These are phyloP conservation scores for Coemansia sp. DNA, from an alignment of 192 early-diverging fungal species.

Conservation along the genomic window DNA sequence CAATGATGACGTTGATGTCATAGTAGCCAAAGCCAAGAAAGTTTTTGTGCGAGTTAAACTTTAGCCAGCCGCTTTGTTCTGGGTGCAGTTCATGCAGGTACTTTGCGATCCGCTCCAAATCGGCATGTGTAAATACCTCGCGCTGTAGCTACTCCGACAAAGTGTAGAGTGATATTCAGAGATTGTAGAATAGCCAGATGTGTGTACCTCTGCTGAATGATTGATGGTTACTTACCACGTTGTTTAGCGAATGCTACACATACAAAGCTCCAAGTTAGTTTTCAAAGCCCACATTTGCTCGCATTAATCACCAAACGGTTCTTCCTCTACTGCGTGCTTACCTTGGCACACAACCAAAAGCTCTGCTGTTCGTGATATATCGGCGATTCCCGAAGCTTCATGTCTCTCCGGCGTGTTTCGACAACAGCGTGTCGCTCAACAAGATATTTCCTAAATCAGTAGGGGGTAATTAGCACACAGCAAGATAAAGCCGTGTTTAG, in stretches of 20 bases:
- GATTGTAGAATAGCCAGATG: neutral
- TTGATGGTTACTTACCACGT: constrained; percentile 42
- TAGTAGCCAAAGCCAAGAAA: constrained; percentile 52
- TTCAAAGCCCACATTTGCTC: neutral
- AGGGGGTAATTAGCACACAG: neutral
- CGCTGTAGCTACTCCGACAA: constrained; percentile 34
- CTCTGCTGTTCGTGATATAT: constrained; percentile 56
- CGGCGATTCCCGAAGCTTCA: constrained; percentile 49
- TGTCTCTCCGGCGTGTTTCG: constrained; percentile 15
- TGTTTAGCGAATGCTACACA: constrained; percentile 55
- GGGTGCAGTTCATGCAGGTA: constrained; percentile 36
- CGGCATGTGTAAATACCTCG: constrained; percentile 37
- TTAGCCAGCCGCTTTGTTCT: constrained; percentile 33
- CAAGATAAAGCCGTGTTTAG: neutral
- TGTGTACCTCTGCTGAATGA: neutral
- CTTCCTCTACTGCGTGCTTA: constrained; percentile 9
- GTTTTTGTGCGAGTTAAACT: constrained; percentile 49
- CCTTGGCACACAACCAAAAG: constrained; percentile 56
- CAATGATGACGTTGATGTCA: constrained; percentile 52
- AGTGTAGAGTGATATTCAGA: neutral
- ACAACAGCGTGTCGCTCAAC: constrained; percentile 23
- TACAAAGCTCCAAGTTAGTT: neutral
- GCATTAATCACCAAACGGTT: too few relatives aligned
- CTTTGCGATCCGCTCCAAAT: constrained; percentile 50
- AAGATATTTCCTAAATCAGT: constrained; percentile 21